These are phyloP conservation scores for Arachnomyces sp. DNA, from an alignment of 2,329 filamentous ascomycete species.

Conservation along the genomic window DNA sequence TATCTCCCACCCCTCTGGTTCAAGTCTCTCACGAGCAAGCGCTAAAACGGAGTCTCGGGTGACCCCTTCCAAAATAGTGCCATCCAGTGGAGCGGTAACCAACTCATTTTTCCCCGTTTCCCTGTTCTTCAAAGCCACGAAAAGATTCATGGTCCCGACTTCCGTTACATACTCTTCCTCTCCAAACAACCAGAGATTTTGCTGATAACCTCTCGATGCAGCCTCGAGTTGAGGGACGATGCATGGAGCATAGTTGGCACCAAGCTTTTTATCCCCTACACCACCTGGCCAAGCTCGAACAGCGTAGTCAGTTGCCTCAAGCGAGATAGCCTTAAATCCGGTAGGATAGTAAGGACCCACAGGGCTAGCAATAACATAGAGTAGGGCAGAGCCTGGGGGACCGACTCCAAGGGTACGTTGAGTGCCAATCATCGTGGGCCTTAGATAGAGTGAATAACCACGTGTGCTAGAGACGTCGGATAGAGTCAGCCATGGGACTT, in stretches of 20 bases:
- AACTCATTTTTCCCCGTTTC: conserved; percentile 86
- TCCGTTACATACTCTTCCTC: conserved; percentile 94
- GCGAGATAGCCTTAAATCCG: conserved; percentile 91
- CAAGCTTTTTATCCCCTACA: conserved; percentile 96
- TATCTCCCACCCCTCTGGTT: conserved; percentile 79
- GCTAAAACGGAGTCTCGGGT: conserved; percentile 85
- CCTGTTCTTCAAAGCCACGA: conserved; percentile 76
- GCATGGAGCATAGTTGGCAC: conserved; percentile 98
- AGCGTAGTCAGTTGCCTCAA: conserved; percentile 94
- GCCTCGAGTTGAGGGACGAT: conserved; percentile 94
- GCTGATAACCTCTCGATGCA: conserved; percentile 85
- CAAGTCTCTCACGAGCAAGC: conserved; percentile 75
- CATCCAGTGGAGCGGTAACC: conserved; percentile 89
- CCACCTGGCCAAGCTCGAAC: conserved; percentile 96
- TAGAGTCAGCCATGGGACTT: background rate
- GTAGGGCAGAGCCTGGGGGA: conserved; percentile 80
- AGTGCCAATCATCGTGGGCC: conserved; percentile 95
- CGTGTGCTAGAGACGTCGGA: conserved; percentile 38
- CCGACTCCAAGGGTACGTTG: conserved; percentile 89
- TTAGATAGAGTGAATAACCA: conserved; percentile 91
- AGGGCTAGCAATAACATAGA: conserved; percentile 92
- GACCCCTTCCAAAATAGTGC: conserved; percentile 92
- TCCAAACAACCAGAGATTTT: conserved; percentile 97
- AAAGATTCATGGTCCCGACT: conserved; percentile 98
- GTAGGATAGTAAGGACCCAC: conserved; percentile 98